Percentiles rank a stretch among this genome's conserved stretches.
Conservation (phyloP, 2,329 filamentous ascomycete species). For the Hypoxylon sp. region DNA sequence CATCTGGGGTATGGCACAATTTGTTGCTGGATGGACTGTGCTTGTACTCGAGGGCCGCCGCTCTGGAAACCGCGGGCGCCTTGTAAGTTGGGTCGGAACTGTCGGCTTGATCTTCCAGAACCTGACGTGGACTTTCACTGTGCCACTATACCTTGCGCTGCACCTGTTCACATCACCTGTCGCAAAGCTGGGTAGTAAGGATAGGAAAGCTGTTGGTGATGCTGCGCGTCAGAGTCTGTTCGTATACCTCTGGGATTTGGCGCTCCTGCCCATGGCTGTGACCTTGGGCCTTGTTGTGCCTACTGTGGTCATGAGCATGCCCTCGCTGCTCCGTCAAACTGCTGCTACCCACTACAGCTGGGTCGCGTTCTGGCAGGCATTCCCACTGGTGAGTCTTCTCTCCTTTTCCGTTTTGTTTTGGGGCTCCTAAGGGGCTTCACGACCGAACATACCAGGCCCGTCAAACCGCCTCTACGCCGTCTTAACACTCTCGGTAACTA, state of each 20-base stretch:
- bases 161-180: slow-evolving; percentile 53
- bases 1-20: slow-evolving; percentile 52
- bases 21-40: slow-evolving; percentile 49
- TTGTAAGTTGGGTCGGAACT: slow-evolving; percentile 46
- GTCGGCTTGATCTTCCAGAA: slow-evolving; percentile 50
- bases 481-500: neutral
- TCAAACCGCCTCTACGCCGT: neutral
- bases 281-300: slow-evolving; percentile 50
- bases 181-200: slow-evolving; percentile 40
- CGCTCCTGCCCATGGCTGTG: slow-evolving; percentile 50
- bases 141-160: slow-evolving; percentile 51
- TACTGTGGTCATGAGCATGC: slow-evolving; percentile 51
- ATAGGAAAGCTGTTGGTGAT: slow-evolving; percentile 42
- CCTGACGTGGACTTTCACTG: slow-evolving; percentile 47
- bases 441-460: neutral
- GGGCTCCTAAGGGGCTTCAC: too few species aligned
- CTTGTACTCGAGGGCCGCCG: slow-evolving; percentile 52
- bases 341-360: slow-evolving; percentile 51
- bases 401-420: neutral
- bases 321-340: slow-evolving; percentile 44
- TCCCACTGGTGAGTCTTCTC: slow-evolving; percentile 42
- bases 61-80: slow-evolving; percentile 48
- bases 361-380: slow-evolving; percentile 53
- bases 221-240: slow-evolving; percentile 46
- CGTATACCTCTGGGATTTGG: slow-evolving; percentile 53